Conservation (phyloP, 2,329 filamentous ascomycete genomes). For the Sporothrix pseudoabietina region DNA sequence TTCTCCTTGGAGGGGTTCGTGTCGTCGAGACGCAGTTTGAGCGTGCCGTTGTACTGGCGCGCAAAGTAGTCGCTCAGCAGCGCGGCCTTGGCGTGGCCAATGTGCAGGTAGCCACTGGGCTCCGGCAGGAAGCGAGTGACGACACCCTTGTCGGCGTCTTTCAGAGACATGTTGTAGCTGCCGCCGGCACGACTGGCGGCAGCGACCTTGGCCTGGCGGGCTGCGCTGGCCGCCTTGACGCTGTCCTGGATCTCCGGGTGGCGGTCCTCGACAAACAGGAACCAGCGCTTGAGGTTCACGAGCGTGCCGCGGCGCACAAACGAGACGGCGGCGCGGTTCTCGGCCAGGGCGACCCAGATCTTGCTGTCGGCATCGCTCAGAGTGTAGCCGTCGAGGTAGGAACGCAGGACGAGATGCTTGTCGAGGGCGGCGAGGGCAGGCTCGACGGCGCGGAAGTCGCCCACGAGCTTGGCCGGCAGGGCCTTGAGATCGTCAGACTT, state of each 20-base stretch:
- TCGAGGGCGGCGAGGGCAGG: conserved; percentile 75
- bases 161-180: conserved; percentile 85
- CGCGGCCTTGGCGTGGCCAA: conserved; percentile 80
- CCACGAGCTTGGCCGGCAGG: conserved; percentile 54
- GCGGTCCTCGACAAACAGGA: conserved; percentile 77
- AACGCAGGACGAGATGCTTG: conserved; percentile 82
- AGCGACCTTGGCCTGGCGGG: conserved; percentile 68
- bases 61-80: conserved; percentile 92
- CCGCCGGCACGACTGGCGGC: conserved; percentile 74
- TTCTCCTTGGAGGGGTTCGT: conserved; percentile 98
- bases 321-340: conserved; percentile 80
- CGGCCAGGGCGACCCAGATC: conserved; percentile 80
- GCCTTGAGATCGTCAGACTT: conserved; percentile 59
- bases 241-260: conserved; percentile 75
- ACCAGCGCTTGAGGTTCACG: conserved; percentile 82
- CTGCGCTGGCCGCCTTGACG: conserved; percentile 68
- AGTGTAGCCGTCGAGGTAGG: conserved; percentile 80
- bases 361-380: conserved; percentile 76
- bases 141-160: conserved; percentile 83
- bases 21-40: conserved; percentile 92
- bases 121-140: conserved; percentile 92
- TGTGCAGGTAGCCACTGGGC: conserved; percentile 94
- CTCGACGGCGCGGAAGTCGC: conserved; percentile 83
- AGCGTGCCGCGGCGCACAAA: conserved; percentile 78
- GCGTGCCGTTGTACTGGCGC: conserved; percentile 87